Percentiles rank a stretch among this genome's conserved stretches.
Conservation (phyloP, 1,284 basidiomycete species). For the Grifola frondosa region DNA sequence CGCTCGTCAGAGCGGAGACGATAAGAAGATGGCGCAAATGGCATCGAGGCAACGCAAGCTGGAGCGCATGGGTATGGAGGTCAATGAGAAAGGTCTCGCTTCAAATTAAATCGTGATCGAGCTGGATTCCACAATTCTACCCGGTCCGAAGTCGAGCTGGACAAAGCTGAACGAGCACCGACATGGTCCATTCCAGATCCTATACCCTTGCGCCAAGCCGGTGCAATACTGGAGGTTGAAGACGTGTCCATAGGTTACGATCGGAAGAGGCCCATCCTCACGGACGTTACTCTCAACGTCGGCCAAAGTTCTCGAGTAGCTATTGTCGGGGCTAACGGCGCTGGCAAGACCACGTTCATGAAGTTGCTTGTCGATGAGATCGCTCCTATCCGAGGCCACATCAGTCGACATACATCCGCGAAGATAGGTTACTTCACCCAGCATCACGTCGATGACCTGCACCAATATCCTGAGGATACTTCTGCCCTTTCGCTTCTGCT, state of each 20-base stretch:
- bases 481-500: slow-evolving; percentile 45
- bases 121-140: slow-evolving; percentile 46
- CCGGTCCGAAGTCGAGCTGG: slow-evolving; percentile 51
- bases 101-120: slow-evolving; percentile 67
- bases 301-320: slow-evolving; percentile 56
- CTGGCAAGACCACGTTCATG: slow-evolving; percentile 64
- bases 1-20: slow-evolving; percentile 45
- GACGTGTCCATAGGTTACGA: slow-evolving; percentile 46
- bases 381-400: slow-evolving; percentile 49
- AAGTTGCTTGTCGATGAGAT: slow-evolving; percentile 55
- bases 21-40: slow-evolving; percentile 55
- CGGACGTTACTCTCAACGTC: slow-evolving; percentile 55
- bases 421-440: slow-evolving; percentile 60
- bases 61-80: slow-evolving; percentile 56
- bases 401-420: slow-evolving; percentile 57
- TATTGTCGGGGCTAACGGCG: slow-evolving; percentile 55
- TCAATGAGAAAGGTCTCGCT: slow-evolving; percentile 42
- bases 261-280: slow-evolving; percentile 41
- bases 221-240: slow-evolving; percentile 52
- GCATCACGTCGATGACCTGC: slow-evolving; percentile 54
- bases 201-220: slow-evolving; percentile 48
- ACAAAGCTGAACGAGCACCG: slow-evolving; percentile 46
- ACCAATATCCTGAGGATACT: slow-evolving; percentile 23
- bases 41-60: slow-evolving; percentile 48
- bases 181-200: slow-evolving; percentile 50